These are phyloP conservation scores for Dactylellina leptospora DNA, from an alignment of 2,329 filamentous ascomycete genomes.

Conservation along the genomic window DNA sequence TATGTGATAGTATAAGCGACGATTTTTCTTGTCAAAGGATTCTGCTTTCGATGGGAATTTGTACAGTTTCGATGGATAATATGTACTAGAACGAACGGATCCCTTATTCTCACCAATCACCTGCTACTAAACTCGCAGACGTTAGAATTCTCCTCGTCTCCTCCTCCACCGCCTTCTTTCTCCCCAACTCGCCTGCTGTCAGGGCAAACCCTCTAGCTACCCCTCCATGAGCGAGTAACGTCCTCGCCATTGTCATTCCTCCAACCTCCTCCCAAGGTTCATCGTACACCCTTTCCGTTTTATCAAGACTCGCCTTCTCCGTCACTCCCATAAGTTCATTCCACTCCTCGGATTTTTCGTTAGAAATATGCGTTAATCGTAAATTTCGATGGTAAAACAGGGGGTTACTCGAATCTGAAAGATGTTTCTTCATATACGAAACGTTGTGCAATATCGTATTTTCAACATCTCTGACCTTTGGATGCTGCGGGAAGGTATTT, in stretches of 20 bases:
- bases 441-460: constrained; percentile 50
- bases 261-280: constrained; percentile 31
- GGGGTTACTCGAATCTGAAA: constrained; percentile 15
- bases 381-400: constrained; percentile 46
- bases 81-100: too few species aligned
- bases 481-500: constrained; percentile 37
- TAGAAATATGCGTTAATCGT: constrained; percentile 23
- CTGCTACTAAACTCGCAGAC: constrained; percentile 42
- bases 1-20: constrained; percentile 4
- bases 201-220: constrained; percentile 43
- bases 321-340: constrained; percentile 38
- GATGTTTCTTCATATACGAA: constrained; percentile 22
- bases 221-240: constrained; percentile 39
- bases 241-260: constrained; percentile 31
- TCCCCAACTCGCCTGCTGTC: constrained; percentile 14
- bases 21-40: too few species aligned
- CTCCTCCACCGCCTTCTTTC: constrained; percentile 30
- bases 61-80: too few species aligned
- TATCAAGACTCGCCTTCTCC: constrained; percentile 26
- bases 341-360: constrained; percentile 41
- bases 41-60: too few species aligned
- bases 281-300: constrained; percentile 45
- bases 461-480: constrained; percentile 35
- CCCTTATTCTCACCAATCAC: constrained; percentile 43
- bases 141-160: constrained; percentile 29